phyloP scores from a whole-genome alignment of 2,329 filamentous ascomycete genomes.

The Lachnellula willkommii region DNA sequence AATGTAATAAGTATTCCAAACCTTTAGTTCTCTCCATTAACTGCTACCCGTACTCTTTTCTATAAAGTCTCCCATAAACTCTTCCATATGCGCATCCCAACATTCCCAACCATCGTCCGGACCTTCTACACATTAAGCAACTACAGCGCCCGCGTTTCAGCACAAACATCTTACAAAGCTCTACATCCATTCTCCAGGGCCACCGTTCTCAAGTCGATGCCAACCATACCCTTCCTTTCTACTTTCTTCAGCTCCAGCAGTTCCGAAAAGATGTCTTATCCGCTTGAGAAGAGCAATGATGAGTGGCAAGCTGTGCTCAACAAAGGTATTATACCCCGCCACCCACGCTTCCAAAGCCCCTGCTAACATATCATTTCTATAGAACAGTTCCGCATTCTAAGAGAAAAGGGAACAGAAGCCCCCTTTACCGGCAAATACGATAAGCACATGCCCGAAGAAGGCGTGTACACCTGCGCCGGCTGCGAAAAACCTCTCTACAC shows the following conservation, averaged over 20 bases:
- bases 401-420: constrained; percentile 85
- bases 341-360: constrained; percentile 24
- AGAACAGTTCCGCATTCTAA: constrained; percentile 95
- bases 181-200: constrained; percentile 34
- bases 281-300: constrained; percentile 72
- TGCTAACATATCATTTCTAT: constrained; percentile 19
- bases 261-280: constrained; percentile 60
- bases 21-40: neutral
- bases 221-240: constrained; percentile 71
- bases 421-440: constrained; percentile 78
- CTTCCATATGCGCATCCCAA: constrained; percentile 46
- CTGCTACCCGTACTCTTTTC: constrained; percentile 1
- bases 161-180: constrained; percentile 25
- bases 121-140: constrained; percentile 44
- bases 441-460: constrained; percentile 70
- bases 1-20: constrained; percentile 16
- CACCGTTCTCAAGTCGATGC: constrained; percentile 57
- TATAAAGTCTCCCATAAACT: constrained; percentile 19
- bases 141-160: constrained; percentile 31
- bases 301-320: constrained; percentile 88
- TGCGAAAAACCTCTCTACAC: constrained; percentile 88
- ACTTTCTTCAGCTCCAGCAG: constrained; percentile 62
- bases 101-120: constrained; percentile 41
- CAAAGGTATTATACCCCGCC: constrained; percentile 43
- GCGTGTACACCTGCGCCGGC: constrained; percentile 81